phyloP scores from a whole-genome alignment of 2,329 filamentous ascomycete genomes.

The Ceratocystis smalleyi region DNA sequence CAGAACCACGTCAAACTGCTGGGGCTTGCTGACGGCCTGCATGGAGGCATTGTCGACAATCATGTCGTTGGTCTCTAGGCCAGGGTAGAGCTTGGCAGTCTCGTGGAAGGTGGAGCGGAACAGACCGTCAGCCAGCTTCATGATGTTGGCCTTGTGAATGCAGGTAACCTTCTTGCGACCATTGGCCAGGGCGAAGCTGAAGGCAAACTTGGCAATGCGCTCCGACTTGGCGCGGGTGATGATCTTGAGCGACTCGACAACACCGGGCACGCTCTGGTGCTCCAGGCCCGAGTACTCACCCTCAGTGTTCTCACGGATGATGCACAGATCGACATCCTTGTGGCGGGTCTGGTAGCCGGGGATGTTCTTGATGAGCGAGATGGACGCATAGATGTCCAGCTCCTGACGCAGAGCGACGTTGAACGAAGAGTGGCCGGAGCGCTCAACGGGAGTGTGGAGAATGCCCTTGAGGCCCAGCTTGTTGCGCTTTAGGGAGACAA shows the following conservation, averaged over 20 bases:
- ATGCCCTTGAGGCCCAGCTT: conserved; percentile 99
- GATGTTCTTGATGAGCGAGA: conserved; percentile 98
- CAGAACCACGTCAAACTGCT: conserved; percentile 99
- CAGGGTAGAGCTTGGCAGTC: conserved; percentile 87
- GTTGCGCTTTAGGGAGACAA: conserved; percentile 91
- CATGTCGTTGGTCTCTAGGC: conserved; percentile 95
- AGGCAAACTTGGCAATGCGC: conserved; percentile 97
- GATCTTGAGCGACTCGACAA: conserved; percentile 99
- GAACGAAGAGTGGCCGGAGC: conserved; percentile 97
- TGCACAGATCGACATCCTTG: conserved; percentile 93
- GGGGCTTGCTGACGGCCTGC: conserved; percentile 90
- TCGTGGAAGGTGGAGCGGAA: conserved; percentile 96
- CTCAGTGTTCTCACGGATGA: conserved; percentile 99
- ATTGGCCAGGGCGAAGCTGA: conserved; percentile 94
- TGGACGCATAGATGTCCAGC: conserved; percentile 97
- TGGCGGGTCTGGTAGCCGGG: conserved; percentile 95
- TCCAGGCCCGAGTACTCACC: conserved; percentile 98
- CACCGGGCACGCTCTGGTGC: conserved; percentile 90
- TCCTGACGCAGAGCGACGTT: conserved; percentile 98
- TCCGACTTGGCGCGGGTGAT: conserved; percentile 98
- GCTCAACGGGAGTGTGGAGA: conserved; percentile 89
- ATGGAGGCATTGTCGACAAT: conserved; percentile 99
- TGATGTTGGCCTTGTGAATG: conserved; percentile 99
- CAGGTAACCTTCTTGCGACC: conserved; percentile 98
- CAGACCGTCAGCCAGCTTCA: conserved; percentile 97